Conservation (phyloP, 805 yeast genomes). For the Saccharomycodes ludwigii region DNA sequence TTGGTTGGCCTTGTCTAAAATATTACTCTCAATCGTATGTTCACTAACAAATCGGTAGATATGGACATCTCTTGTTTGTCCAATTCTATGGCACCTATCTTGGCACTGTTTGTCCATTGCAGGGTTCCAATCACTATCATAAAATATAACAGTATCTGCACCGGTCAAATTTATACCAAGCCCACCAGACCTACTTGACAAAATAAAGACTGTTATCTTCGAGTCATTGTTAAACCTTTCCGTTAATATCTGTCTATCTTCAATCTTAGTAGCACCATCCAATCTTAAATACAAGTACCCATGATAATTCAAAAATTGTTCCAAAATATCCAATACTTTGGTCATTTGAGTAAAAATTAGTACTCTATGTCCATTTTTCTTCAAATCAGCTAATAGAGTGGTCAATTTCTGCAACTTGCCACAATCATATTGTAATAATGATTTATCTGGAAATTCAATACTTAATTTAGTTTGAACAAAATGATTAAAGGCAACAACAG, state of each 20-base stretch:
- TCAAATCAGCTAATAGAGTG: constrained; percentile 56
- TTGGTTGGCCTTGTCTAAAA: constrained; percentile 86
- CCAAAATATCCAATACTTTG: constrained; percentile 83
- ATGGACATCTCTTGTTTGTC: constrained; percentile 96
- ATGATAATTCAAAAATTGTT: constrained; percentile 84
- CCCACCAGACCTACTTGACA: constrained; percentile 96
- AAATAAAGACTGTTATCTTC: constrained; percentile 76
- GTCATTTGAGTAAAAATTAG: constrained; percentile 98
- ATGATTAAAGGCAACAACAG: too few species aligned
- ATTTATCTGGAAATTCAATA: constrained; percentile 93
- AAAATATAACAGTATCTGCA: constrained; percentile 96
- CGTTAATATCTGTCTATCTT: constrained; percentile 88
- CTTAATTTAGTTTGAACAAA: constrained; percentile 75
- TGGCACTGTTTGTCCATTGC: constrained; percentile 99
- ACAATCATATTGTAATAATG: constrained; percentile 86
- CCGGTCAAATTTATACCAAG: constrained; percentile 95
- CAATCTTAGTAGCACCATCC: constrained; percentile 96
- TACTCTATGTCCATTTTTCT: constrained; percentile 84
- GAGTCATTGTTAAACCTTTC: constrained; percentile 85
- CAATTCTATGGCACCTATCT: constrained; percentile 97
- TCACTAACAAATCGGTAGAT: constrained; percentile 93
- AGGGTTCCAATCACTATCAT: constrained; percentile 99
- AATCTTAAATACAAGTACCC: constrained; percentile 90
- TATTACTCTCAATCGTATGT: constrained; percentile 91
- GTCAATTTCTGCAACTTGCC: constrained; percentile 90